Conservation (phyloP, 2,329 filamentous ascomycete species). For the Aschersonia sp. region DNA sequence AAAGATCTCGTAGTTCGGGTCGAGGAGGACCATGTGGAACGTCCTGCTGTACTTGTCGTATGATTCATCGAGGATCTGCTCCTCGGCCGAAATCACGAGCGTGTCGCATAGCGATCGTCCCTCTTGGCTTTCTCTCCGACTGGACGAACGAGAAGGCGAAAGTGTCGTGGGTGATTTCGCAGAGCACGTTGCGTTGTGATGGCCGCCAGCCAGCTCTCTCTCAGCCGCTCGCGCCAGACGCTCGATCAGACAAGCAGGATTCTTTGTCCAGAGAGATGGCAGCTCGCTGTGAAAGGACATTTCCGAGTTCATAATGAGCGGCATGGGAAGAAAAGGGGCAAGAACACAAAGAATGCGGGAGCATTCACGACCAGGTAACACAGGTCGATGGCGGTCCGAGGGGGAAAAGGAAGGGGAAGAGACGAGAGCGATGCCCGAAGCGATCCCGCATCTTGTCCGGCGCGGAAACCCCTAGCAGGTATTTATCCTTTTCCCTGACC, state of each 20-base stretch:
- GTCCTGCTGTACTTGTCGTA: conserved; percentile 8
- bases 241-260: neutral
- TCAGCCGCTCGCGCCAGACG: neutral
- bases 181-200: neutral
- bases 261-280: neutral
- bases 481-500: no score
- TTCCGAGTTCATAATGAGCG: neutral
- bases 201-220: neutral
- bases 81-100: conserved; percentile 1
- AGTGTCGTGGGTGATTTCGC: neutral
- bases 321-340: neutral
- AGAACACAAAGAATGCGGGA: neutral
- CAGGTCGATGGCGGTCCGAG: no score
- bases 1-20: conserved; percentile 8
- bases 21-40: conserved; percentile 10
- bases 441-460: no score
- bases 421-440: no score
- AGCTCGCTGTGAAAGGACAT: neutral
- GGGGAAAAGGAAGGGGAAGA: no score
- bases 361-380: neutral
- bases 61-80: conserved; percentile 2
- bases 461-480: no score
- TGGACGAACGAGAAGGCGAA: neutral
- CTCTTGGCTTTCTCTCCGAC: neutral
- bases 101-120: neutral